Conservation (phyloP, 257 asterid species). For the Nicotiana noctiflora region DNA sequence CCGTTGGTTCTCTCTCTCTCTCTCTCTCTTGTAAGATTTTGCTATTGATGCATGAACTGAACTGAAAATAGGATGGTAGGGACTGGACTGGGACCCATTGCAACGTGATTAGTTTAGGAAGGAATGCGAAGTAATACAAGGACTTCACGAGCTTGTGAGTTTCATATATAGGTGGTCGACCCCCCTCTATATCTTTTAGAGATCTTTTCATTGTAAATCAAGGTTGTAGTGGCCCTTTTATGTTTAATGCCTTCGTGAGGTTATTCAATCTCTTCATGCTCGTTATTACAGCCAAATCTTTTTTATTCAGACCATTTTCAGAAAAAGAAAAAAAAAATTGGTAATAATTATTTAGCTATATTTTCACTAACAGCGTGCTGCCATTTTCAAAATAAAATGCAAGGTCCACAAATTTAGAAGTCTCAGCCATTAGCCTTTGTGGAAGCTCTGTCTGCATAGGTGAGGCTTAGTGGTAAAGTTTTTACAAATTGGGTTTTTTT, state of each 20-base stretch:
- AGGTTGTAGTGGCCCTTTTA: neutral
- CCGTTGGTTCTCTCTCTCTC: no score
- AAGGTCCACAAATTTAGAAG: neutral
- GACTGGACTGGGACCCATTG: no score
- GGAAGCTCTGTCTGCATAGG: neutral
- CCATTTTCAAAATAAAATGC: neutral
- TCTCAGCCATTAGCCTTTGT: neutral
- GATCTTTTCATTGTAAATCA: neutral
- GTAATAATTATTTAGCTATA: neutral
- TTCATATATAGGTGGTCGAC: neutral
- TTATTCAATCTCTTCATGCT: neutral
- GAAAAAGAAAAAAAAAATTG: neutral
- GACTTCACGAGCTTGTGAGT: neutral
- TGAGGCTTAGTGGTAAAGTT: neutral
- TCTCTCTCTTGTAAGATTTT: no score
- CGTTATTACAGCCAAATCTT: neutral
- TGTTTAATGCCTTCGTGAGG: no score
- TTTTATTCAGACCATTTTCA: neutral
- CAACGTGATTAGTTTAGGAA: neutral
- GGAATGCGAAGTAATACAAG: neutral
- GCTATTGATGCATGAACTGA: no score
- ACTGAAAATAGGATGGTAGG: no score
- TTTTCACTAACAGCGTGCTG: neutral
- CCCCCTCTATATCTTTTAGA: neutral
- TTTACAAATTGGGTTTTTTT: neutral